Conservation (phyloP, 164 flowering plant species). For the Euptelea pleiosperma region DNA sequence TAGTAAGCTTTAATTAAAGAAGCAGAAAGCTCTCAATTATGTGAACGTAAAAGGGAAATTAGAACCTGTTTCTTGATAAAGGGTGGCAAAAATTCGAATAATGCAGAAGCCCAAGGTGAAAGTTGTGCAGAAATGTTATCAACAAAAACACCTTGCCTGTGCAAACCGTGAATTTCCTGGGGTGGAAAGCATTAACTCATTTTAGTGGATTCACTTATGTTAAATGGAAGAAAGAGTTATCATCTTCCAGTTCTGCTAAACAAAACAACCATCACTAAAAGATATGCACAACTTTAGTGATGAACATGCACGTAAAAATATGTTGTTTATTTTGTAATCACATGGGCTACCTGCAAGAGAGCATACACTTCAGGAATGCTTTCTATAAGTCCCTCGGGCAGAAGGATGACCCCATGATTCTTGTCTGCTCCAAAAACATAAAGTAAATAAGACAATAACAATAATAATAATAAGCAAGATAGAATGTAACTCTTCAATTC, state of each 20-base stretch:
- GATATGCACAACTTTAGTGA: neutral
- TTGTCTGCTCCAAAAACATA: constrained; percentile 50
- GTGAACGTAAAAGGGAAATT: neutral
- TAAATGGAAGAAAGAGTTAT: neutral
- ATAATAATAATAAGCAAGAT: neutral
- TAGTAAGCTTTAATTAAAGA: neutral
- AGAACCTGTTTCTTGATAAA: constrained; percentile 91
- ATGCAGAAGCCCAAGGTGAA: constrained; percentile 98
- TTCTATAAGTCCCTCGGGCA: constrained; percentile 97
- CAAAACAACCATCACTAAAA: neutral
- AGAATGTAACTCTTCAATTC: neutral
- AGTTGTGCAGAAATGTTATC: constrained; percentile 80
- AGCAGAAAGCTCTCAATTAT: neutral
- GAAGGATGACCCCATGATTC: constrained; percentile 87
- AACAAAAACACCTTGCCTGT: constrained; percentile 66
- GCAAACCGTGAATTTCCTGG: constrained; percentile 91
- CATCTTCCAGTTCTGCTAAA: neutral
- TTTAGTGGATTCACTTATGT: neutral
- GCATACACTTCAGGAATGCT: constrained; percentile 98
- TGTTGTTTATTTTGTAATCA: neutral
- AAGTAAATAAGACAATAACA: neutral
- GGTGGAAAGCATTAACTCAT: neutral
- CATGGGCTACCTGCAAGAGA: constrained; percentile 67
- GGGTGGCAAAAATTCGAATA: constrained; percentile 87
- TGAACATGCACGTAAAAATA: neutral